Percentiles rank a stretch among this genome's conserved stretches.
These are phyloP conservation scores for Arbutus unedo DNA, from an alignment of 148 eudicot genomes.

Conservation along the genomic window DNA sequence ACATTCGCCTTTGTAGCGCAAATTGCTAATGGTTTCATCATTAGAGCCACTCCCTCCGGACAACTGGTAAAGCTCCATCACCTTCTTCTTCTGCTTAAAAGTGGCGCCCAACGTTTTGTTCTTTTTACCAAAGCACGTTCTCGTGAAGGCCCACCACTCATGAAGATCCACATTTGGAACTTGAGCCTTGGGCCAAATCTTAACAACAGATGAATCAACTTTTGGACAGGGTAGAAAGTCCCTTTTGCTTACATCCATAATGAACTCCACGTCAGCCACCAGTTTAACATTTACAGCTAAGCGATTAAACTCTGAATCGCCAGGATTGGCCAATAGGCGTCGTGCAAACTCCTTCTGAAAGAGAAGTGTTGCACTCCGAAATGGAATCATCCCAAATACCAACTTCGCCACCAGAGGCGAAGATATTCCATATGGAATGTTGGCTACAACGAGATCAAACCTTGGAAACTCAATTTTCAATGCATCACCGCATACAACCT, in stretches of 20 bases:
- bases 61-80: slow-evolving; percentile 61
- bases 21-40: slow-evolving; percentile 19
- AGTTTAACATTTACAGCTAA: slow-evolving; percentile 79
- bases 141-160: slow-evolving; percentile 93
- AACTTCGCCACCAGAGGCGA: slow-evolving; percentile 87
- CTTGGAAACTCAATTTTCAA: slow-evolving; percentile 71
- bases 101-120: slow-evolving; percentile 95
- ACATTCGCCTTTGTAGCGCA: slow-evolving; percentile 9
- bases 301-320: slow-evolving; percentile 84
- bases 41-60: slow-evolving; percentile 23
- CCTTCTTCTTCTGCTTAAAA: slow-evolving; percentile 81
- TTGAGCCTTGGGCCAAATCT: slow-evolving; percentile 55
- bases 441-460: slow-evolving; percentile 92
- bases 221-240: slow-evolving; percentile 79
- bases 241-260: slow-evolving; percentile 88
- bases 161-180: slow-evolving; percentile 57
- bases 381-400: slow-evolving; percentile 51
- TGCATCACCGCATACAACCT: slow-evolving; percentile 76
- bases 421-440: slow-evolving; percentile 86
- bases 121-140: slow-evolving; percentile 79
- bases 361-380: slow-evolving; percentile 74
- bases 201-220: slow-evolving; percentile 85
- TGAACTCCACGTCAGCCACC: slow-evolving; percentile 73
- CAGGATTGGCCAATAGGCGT: slow-evolving; percentile 81
- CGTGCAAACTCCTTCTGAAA: slow-evolving; percentile 93